These are phyloP conservation scores for Podospora pseudocomata DNA, from an alignment of 495 filamentous ascomycete species.

Conservation along the genomic window DNA sequence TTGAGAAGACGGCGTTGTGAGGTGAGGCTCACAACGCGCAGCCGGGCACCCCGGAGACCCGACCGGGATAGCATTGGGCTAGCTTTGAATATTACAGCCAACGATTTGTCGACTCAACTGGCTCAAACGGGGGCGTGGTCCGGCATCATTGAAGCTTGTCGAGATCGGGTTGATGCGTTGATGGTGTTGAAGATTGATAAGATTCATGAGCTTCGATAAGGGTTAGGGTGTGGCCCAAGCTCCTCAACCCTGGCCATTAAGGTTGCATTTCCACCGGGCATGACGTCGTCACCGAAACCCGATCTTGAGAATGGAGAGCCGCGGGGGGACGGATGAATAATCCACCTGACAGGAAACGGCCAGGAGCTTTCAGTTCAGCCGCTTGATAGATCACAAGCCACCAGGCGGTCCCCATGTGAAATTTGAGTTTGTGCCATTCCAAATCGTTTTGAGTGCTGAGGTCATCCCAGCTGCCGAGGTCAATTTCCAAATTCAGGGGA, in stretches of 20 bases:
- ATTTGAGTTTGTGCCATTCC: background rate
- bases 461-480: background rate
- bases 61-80: constrained; percentile 24
- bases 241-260: background rate
- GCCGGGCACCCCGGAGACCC: constrained; percentile 23
- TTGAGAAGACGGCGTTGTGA: constrained; percentile 31
- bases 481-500: background rate
- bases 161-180: background rate
- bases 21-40: constrained; percentile 20
- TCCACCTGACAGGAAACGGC: background rate
- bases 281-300: background rate
- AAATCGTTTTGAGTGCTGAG: background rate
- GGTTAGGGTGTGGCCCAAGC: constrained; percentile 1
- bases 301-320: background rate
- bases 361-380: background rate
- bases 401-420: background rate
- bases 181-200: background rate
- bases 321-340: background rate
- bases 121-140: background rate
- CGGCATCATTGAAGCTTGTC: background rate
- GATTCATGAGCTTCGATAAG: background rate
- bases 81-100: background rate
- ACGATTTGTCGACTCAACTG: background rate
- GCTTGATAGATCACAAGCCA: background rate
- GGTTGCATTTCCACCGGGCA: background rate